These are phyloP conservation scores for Monosporozyma unispora DNA, from an alignment of 805 yeast genomes.

Conservation along the genomic window DNA sequence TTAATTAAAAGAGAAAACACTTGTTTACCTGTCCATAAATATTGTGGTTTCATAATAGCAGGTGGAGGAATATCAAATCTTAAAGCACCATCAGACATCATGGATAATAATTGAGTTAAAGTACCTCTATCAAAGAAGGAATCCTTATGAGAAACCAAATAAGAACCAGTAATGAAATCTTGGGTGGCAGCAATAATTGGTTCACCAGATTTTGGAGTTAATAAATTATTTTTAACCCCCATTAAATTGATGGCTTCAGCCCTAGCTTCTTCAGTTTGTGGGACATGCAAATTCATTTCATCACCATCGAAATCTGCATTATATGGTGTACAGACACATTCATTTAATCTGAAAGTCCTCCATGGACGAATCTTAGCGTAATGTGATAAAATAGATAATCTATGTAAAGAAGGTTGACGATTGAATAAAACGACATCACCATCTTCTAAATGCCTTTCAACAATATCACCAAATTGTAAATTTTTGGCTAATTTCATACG, in stretches of 20 bases:
- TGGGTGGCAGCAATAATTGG: conserved; percentile 99
- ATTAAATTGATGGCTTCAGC: conserved; percentile 97
- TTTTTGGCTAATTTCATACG: conserved; percentile 65
- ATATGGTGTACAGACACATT: conserved; percentile 98
- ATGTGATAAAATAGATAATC: conserved; percentile 89
- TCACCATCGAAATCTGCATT: conserved; percentile 99
- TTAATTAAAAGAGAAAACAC: conserved; percentile 78
- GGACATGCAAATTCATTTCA: conserved; percentile 97
- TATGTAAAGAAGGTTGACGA: conserved; percentile 95
- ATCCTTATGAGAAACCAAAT: conserved; percentile 85
- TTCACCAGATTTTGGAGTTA: conserved; percentile 97
- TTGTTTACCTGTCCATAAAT: conserved; percentile 97
- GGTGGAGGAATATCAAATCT: conserved; percentile 97
- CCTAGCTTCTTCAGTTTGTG: conserved; percentile 97
- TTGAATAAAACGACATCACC: conserved; percentile 94
- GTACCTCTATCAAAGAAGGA: conserved; percentile 84
- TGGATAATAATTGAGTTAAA: conserved; percentile 70
- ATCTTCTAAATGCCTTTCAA: conserved; percentile 94
- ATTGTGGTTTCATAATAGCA: conserved; percentile 78
- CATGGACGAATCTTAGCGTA: conserved; percentile 95
- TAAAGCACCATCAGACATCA: conserved; percentile 89
- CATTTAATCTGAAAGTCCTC: conserved; percentile 94
- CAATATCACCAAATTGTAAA: conserved; percentile 80
- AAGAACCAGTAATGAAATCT: conserved; percentile 97
- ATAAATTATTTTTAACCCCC: conserved; percentile 93